Conservation (phyloP, 768 basidiomycete genomes). For the Tylopilus vinaceipallidus region DNA sequence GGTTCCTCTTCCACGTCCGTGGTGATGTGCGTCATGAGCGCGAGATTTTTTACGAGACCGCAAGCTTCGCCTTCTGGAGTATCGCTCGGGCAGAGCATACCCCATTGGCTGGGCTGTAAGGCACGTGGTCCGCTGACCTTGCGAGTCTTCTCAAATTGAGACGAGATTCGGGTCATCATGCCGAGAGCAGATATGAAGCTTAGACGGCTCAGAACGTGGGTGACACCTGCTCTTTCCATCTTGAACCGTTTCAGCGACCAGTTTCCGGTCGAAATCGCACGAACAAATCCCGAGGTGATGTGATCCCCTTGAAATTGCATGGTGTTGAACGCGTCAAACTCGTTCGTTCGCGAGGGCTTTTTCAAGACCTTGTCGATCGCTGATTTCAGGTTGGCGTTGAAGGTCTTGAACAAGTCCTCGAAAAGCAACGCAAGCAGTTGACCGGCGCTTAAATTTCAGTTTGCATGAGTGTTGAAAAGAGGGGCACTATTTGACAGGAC, state of each 20-base stretch:
- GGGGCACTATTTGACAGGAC: constrained; percentile 29
- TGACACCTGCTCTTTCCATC: constrained; percentile 98
- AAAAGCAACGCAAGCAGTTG: constrained; percentile 94
- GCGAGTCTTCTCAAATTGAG: constrained; percentile 98
- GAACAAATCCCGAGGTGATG: constrained; percentile 92
- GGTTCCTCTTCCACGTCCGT: constrained; percentile 98
- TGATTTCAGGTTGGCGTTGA: constrained; percentile 92
- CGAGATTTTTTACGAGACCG: constrained; percentile 96
- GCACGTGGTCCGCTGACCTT: constrained; percentile 98
- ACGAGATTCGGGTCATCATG: constrained; percentile 99
- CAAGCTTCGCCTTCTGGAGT: constrained; percentile 99
- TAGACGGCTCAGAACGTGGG: constrained; percentile 92
- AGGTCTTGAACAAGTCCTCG: constrained; percentile 98
- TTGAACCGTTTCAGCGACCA: constrained; percentile 99
- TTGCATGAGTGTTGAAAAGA: constrained; percentile 9
- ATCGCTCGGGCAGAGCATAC: constrained; percentile 96
- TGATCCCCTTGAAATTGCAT: constrained; percentile 97
- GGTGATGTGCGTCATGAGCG: constrained; percentile 99
- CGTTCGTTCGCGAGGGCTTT: constrained; percentile 89
- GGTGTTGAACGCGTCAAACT: constrained; percentile 92
- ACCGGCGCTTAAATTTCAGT: constrained; percentile 70
- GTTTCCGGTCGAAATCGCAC: constrained; percentile 97
- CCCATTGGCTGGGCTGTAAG: constrained; percentile 98
- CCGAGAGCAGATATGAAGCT: constrained; percentile 97
- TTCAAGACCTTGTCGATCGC: constrained; percentile 97